Conservation (phyloP, 108 stramenopile species). For the Skeletonema potamos region DNA sequence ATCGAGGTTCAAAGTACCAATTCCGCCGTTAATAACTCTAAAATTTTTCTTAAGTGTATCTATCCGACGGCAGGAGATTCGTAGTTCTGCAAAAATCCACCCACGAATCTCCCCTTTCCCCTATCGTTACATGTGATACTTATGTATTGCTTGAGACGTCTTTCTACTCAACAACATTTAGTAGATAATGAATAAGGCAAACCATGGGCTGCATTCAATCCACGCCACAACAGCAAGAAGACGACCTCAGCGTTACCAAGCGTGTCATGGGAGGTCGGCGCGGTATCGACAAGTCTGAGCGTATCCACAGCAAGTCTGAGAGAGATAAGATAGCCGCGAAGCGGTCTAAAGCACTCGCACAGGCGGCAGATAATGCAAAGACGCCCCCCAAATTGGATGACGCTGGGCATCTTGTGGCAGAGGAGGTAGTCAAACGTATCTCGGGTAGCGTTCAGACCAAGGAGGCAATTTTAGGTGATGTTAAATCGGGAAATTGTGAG, state of each 20-base stretch:
- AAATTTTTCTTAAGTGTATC: no score
- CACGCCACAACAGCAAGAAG: neutral
- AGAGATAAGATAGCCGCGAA: neutral
- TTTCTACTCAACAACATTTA: no score
- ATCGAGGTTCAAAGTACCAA: no score
- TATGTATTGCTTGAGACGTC: no score
- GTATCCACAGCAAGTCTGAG: conserved; percentile 14
- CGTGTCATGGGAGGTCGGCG: conserved; percentile 15
- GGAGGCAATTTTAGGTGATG: conserved; percentile 38
- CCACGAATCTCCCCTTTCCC: no score
- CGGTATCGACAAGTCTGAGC: conserved; percentile 46
- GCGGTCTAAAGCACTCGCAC: neutral
- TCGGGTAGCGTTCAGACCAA: conserved; percentile 41
- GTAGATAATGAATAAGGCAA: no score
- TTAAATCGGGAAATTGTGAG: conserved; percentile 27
- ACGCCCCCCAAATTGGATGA: conserved; percentile 48
- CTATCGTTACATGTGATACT: no score
- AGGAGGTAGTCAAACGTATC: conserved; percentile 59
- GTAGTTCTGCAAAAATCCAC: no score
- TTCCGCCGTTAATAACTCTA: no score
- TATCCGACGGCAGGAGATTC: no score
- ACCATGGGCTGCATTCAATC: conserved; percentile 40
- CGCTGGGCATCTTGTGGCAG: conserved; percentile 50
- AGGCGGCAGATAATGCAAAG: neutral
- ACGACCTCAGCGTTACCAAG: conserved; percentile 3